Evolutionary conservation across 23 red algal genomes (phyloP), one percentile per base, ranked within the genome.

Genomic region (Porphyridium purpureum): DNA sequence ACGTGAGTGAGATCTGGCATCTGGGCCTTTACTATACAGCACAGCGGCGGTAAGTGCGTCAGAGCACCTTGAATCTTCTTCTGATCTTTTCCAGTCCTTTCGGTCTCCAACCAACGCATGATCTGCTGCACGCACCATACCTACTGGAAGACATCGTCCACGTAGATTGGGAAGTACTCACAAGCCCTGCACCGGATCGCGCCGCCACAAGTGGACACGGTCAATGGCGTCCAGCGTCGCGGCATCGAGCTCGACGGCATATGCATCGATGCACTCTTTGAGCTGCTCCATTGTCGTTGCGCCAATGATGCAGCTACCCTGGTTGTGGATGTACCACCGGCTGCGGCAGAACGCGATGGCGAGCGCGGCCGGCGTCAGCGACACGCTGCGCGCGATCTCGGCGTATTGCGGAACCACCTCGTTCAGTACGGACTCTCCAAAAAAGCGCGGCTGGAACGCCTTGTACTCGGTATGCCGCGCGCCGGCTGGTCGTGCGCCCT

Each of bases 281-380:
- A 94, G 61, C 52, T 94, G 76, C 29, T 65, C 53, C 30, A 94
- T 68, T 7, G 25, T 71, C 21, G 86, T 94, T 9, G 78, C 76
- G 1, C 86, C 86, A 17, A 84, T 75, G 31, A 83, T 74, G 33
- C 26, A 31, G 20, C 44, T 50, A 24, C 15, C 55, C 38, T 82
- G 20, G 65, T 70, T 11, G 76, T 50, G 55, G 49, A 78, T 67
- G 36, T 75, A 94, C 69, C 67, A 83, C 11, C 84, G 68, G 21
- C 40, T 60, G 31, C 74, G 71, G 29, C 64, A 77, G 54, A 81
- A 93, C 1, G 84, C 55, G 23, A 81, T 55, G 15, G 86, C 76
- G 28, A 94, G 49, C 44, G 71, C 62, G 11, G 17, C 11, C 11
- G 38, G 11, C 7, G 86, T 55, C 7, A 81, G 64, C 42, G 76